A percentile compares a stretch with the other conserved stretches of the same genome.
Evolutionary conservation across 192 early-diverging fungal genomes (phyloP).

Genomic region (Cladochytrium replicatum): DNA sequence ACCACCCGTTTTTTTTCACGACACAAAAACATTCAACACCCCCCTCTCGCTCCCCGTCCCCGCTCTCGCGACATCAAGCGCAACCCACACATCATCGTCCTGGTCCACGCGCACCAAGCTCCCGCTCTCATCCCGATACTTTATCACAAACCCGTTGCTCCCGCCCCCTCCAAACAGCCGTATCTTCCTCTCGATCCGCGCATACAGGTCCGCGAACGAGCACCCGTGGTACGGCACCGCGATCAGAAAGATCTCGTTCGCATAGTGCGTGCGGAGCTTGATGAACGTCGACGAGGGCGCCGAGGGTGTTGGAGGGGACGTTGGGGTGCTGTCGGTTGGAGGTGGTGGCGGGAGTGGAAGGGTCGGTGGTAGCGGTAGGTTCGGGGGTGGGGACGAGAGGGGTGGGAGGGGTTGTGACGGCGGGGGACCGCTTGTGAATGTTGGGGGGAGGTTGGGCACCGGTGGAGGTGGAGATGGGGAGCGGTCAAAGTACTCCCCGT

Average conservation of each 20-base stretch:
- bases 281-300: slow-evolving; percentile 36
- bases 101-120: slow-evolving; percentile 77
- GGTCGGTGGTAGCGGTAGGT: too few species aligned
- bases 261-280: slow-evolving; percentile 85
- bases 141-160: slow-evolving; percentile 50
- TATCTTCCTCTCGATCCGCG: slow-evolving; percentile 84
- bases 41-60: slow-evolving; percentile 11
- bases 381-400: too few species aligned
- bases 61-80: slow-evolving; percentile 52
- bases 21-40: slow-evolving; percentile 21
- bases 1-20: too few species aligned
- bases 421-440: neutral
- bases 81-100: slow-evolving; percentile 86
- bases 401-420: too few species aligned
- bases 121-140: slow-evolving; percentile 89
- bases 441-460: slow-evolving; percentile 3
- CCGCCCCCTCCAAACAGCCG: slow-evolving; percentile 57
- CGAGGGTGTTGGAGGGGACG: too few species aligned
- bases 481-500: too few species aligned
- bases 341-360: too few species aligned
- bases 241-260: slow-evolving; percentile 79
- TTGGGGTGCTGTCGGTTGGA: too few species aligned
- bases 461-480: too few species aligned
- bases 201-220: slow-evolving; percentile 65
- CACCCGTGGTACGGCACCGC: slow-evolving; percentile 64